Conservation (phyloP, 2,329 filamentous ascomycete species). For the Diaporthe citri region DNA sequence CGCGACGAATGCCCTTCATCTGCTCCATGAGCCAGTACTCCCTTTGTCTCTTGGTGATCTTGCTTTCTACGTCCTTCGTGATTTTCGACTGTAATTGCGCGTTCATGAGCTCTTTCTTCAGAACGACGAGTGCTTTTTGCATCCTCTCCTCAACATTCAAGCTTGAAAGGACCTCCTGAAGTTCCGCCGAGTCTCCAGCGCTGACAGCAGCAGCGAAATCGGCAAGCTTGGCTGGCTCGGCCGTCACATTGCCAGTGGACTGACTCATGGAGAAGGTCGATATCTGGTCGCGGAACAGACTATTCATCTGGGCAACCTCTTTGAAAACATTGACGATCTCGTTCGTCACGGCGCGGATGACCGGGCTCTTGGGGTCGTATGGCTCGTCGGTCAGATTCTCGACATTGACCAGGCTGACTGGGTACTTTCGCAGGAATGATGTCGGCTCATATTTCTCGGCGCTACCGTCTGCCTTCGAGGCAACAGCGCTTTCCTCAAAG, state of each 20-base stretch:
- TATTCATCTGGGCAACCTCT: conserved; percentile 93
- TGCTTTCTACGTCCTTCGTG: conserved; percentile 95
- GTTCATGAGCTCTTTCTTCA: conserved; percentile 99
- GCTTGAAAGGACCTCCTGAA: conserved; percentile 90
- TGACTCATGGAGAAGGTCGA: conserved; percentile 97
- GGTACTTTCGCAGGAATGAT: conserved; percentile 89
- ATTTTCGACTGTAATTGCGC: conserved; percentile 97
- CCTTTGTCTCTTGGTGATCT: conserved; percentile 96
- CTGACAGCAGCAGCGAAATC: conserved; percentile 98
- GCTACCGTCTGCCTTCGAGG: conserved; percentile 65
- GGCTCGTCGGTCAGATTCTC: conserved; percentile 92
- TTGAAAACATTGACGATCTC: conserved; percentile 99
- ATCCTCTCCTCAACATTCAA: conserved; percentile 93
- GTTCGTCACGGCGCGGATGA: conserved; percentile 92
- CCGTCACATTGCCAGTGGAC: conserved; percentile 92
- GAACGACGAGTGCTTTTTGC: conserved; percentile 88
- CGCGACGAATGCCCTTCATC: conserved; percentile 97
- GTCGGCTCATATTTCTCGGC: conserved; percentile 83
- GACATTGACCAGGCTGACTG: conserved; percentile 94
- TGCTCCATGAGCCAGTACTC: conserved; percentile 99
- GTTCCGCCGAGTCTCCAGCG: conserved; percentile 90
- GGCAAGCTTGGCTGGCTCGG: conserved; percentile 93
- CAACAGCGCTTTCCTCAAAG: conserved; percentile 86
- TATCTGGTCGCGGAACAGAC: conserved; percentile 95
- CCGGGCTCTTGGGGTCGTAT: conserved; percentile 88